Evolutionary conservation across 2,329 filamentous ascomycete species (phyloP), one percentile per base, ranked within the genome.

Genomic region (Colletotrichum karsti): DNA sequence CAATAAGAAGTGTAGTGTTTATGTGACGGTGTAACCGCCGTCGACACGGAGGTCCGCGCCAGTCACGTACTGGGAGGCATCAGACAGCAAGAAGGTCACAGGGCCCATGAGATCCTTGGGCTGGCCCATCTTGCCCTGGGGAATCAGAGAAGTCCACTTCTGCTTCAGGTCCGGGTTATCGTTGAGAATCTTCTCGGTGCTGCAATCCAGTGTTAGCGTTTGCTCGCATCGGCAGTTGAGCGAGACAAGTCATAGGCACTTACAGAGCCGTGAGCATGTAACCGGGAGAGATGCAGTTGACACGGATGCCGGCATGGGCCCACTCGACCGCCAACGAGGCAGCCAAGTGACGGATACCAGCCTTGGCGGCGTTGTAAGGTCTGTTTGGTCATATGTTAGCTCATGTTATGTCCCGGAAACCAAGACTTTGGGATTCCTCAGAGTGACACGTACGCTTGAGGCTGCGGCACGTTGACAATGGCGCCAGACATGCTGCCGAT

Each of bases 241-340:
- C 15, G 9, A 54, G 8, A 20, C 39, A 35, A 50, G 37, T 5
- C 1, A 1, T 30, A 37, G 24, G 39, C 41, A 83, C 92, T 88
- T 86, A 95, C 92, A 98, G 83, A 66, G 94, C 93, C 15, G 95
- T 98, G 72, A 97, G 84, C 95, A 98, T 98, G 82, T 98, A 98
- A 48, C 96, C 95, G 0, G 95, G 95, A 30, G 92, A 94, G 78
- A 98, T 96, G 81, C 93, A 96, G 84, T 98, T 98, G 73, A 98
- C 95, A 37, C 95, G 90, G 76, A 98, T 97, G 72, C 91, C 91
- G 39, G 91, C 90, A 73, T 91, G 87, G 0, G 95, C 94, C 95
- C 96, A 98, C 81, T 98, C 96, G 56, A 98, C 95, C 37, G 95
- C 95, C 74, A 98, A 86, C 71, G 92, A 96, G 39, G 93, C 88